Conservation (phyloP, 2,329 filamentous ascomycete genomes). For the Ophiostoma angusticollis region DNA sequence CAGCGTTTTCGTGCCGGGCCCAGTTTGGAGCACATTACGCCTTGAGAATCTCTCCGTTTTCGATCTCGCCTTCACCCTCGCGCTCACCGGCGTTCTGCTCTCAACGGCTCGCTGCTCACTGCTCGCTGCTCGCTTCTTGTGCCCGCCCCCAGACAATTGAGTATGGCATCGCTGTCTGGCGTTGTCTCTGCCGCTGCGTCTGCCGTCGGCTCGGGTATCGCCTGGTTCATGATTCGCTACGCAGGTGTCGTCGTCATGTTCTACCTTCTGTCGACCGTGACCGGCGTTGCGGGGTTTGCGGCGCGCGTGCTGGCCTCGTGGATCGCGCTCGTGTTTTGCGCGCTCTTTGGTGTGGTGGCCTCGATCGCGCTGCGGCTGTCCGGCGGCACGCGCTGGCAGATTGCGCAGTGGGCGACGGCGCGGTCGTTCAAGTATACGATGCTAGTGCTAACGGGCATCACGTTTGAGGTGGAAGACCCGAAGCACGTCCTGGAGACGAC, state of each 20-base stretch:
- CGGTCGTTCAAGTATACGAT: slow-evolving; percentile 72
- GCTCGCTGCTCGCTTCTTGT: too few relatives aligned
- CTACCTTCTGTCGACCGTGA: slow-evolving; percentile 47
- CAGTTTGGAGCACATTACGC: too few relatives aligned
- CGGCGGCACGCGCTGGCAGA: slow-evolving; percentile 49
- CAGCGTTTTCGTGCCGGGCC: too few relatives aligned
- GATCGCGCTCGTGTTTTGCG: slow-evolving; percentile 43
- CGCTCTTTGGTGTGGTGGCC: slow-evolving; percentile 63
- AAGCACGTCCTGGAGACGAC: slow-evolving; percentile 45
- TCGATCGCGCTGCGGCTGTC: slow-evolving; percentile 57
- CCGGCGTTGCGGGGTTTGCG: slow-evolving; percentile 51
- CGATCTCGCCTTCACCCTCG: too few relatives aligned
- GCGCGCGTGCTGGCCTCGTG: slow-evolving; percentile 57
- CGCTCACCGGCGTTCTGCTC: too few relatives aligned
- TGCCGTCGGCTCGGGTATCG: slow-evolving; percentile 18
- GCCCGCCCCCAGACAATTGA: neutral
- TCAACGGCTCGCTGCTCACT: too few relatives aligned
- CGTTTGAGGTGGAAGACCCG: slow-evolving; percentile 61
- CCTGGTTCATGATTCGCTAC: slow-evolving; percentile 40
- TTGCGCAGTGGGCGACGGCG: slow-evolving; percentile 75
- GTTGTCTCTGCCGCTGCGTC: slow-evolving; percentile 1
- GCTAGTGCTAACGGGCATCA: slow-evolving; percentile 60
- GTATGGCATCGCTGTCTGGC: too few relatives aligned
- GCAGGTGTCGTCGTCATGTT: slow-evolving; percentile 38
- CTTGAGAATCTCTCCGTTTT: too few relatives aligned